phyloP scores from a whole-genome alignment of 2,329 filamentous ascomycete species.

The Alternaria gansuensis region DNA sequence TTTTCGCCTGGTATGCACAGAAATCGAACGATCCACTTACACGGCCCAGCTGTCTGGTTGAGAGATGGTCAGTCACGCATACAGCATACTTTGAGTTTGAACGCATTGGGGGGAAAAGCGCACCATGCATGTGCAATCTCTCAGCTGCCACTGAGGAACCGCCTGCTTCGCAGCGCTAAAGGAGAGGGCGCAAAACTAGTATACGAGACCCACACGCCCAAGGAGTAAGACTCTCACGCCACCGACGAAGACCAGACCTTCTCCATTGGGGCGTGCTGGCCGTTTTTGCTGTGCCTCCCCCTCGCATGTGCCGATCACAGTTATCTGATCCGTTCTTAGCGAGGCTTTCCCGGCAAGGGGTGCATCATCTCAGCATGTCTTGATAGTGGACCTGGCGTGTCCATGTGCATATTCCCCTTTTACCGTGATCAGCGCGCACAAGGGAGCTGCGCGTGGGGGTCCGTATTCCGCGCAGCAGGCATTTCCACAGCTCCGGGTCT shows the following conservation, averaged over 20 bases:
- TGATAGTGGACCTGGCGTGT: background rate
- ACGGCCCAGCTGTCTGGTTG: slow-evolving; percentile 5
- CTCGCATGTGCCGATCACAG: slow-evolving; percentile 23
- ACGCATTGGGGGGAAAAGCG: background rate
- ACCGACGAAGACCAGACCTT: slow-evolving; percentile 11
- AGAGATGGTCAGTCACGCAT: slow-evolving; percentile 10
- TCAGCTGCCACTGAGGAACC: slow-evolving; percentile 4
- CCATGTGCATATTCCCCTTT: background rate
- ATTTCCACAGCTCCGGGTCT: slow-evolving; percentile 20
- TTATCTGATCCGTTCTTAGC: slow-evolving; percentile 42
- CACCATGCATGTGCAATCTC: slow-evolving; percentile 1
- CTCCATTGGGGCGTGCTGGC: slow-evolving; percentile 3
- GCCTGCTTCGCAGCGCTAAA: background rate
- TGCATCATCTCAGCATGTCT: background rate
- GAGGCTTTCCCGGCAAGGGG: slow-evolving; percentile 19
- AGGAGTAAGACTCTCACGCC: slow-evolving; percentile 14
- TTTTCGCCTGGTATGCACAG: background rate
- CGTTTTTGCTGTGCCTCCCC: slow-evolving; percentile 19
- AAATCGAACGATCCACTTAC: background rate
- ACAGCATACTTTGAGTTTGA: slow-evolving; percentile 5
- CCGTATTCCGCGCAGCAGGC: slow-evolving; percentile 18
- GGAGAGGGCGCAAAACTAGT: slow-evolving; percentile 12
- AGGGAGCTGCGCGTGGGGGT: slow-evolving; percentile 7
- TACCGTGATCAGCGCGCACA: slow-evolving; percentile 21
- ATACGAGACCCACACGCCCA: background rate